Evolutionary conservation across 441 rosid species (phyloP), one percentile per base, ranked within the genome.

Genomic region (Codiaeum variegatum): DNA sequence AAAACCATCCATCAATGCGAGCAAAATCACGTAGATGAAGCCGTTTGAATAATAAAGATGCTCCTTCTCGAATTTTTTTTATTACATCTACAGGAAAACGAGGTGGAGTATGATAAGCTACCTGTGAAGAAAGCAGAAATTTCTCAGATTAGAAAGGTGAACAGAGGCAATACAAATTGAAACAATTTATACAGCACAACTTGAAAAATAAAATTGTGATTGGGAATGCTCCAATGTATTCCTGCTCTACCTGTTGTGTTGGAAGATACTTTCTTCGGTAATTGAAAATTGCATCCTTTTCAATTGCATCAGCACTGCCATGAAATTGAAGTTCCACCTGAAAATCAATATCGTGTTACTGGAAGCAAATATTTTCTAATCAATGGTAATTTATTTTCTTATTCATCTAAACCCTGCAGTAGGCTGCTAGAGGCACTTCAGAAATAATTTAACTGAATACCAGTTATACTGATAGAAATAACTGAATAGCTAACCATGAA

Each of bases 1-100:
- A 83, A 83, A 89, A 92, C 98, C 98, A 94, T 65, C 99, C 99
- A 86, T 94, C 99, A 71, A 91, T 88, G 65, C 96, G 87, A 77
- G 97, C 96, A 88, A 94, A 91, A 85, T 94, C 98, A 72, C 90
- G 88, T n/a, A 94, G 87, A 76, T 88, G 86, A 83, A 94, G 88
- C 76, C 46, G 83, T 79, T 82, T 72, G 79, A 94, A 94, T 83
- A 94, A 81, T 72, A 79, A 73, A 85, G 94, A 84, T 38, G 96
- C 98, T 78, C 93, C 98, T 84, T 86, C 90, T 51, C 91, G 91
- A 66, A 94, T 94, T 60, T 77, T 78, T 82, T 85, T 71, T 80
- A 88, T 91, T 73, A 92, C 83, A 54, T 88, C 88, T 75, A 87
- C 70, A 72, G 96, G 97, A 82, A 94, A 92, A 78, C 94, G 94